phyloP scores from a whole-genome alignment of 306 rosid species.

The Prunus mira region DNA sequence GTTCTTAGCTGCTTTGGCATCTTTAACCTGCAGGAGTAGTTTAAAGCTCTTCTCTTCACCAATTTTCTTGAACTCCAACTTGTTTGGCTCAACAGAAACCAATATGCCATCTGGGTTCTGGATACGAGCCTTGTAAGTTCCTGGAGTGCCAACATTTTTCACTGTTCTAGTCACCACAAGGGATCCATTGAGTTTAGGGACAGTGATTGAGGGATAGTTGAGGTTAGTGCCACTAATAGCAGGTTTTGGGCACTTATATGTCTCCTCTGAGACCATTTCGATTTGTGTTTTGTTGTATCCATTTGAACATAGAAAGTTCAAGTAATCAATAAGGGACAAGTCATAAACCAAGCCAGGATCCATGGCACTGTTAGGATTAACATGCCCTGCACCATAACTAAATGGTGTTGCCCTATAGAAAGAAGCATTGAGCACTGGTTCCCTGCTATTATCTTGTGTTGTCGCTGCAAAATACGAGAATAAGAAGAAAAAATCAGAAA shows the following conservation, averaged over 20 bases:
- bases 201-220: slow-evolving; percentile 83
- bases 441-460: slow-evolving; percentile 48
- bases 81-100: slow-evolving; percentile 54
- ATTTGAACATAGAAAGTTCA: slow-evolving; percentile 58
- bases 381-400: slow-evolving; percentile 84
- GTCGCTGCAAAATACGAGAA: slow-evolving; percentile 44
- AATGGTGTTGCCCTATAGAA: slow-evolving; percentile 58
- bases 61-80: slow-evolving; percentile 50
- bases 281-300: slow-evolving; percentile 60
- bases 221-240: slow-evolving; percentile 44
- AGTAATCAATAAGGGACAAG: slow-evolving; percentile 51
- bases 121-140: slow-evolving; percentile 47
- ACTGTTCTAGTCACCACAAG: slow-evolving; percentile 51
- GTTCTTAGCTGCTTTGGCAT: slow-evolving; percentile 28
- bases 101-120: slow-evolving; percentile 46
- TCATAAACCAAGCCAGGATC: slow-evolving; percentile 94
- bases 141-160: slow-evolving; percentile 75
- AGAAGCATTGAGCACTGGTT: slow-evolving; percentile 59
- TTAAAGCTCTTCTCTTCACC: slow-evolving; percentile 69
- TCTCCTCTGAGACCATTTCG: slow-evolving; percentile 34
- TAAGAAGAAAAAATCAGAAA: neutral
- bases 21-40: slow-evolving; percentile 36
- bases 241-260: slow-evolving; percentile 41
- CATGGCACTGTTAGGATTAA: slow-evolving; percentile 65
- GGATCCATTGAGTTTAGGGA: slow-evolving; percentile 57